Percentiles rank a stretch among this genome's conserved stretches.
Evolutionary conservation across 352 stramenopile species (phyloP).

Genomic region (Pythium sp.): DNA sequence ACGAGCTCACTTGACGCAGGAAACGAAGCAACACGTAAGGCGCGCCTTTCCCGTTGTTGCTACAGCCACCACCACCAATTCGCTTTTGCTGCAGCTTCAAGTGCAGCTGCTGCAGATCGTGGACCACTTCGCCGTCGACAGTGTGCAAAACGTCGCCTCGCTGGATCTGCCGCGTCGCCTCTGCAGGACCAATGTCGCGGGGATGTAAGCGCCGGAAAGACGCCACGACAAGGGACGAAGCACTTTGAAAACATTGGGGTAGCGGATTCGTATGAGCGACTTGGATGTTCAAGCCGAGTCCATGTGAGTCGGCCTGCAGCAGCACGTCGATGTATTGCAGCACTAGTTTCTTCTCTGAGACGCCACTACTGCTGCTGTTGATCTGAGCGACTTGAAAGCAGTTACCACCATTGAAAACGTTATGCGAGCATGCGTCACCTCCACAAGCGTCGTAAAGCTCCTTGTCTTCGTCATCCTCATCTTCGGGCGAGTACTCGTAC

Average conservation of each 20-base stretch:
- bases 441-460: neutral
- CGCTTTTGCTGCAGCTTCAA: conserved; percentile 1
- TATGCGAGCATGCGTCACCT: neutral
- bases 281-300: conserved; percentile 44
- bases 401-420: neutral
- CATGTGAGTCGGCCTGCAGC: conserved; percentile 39
- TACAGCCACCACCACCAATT: neutral
- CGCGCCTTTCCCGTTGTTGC: neutral
- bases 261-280: neutral
- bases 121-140: conserved; percentile 37
- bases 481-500: conserved; percentile 6
- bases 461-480: conserved; percentile 12
- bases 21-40: conserved; percentile 49
- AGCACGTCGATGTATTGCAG: conserved; percentile 42
- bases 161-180: conserved; percentile 40
- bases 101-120: conserved; percentile 33
- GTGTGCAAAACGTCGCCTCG: conserved; percentile 40
- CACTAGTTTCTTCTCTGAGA: neutral
- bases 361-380: neutral
- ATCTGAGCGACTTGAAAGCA: neutral
- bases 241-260: neutral
- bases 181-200: conserved; percentile 43
- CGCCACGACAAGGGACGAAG: conserved; percentile 24
- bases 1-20: conserved; percentile 18
- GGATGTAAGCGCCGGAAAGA: conserved; percentile 44